A percentile compares a stretch with the other conserved stretches of the same genome.
These are phyloP conservation scores for Candida montana DNA, from an alignment of 805 yeast genomes.

Conservation along the genomic window DNA sequence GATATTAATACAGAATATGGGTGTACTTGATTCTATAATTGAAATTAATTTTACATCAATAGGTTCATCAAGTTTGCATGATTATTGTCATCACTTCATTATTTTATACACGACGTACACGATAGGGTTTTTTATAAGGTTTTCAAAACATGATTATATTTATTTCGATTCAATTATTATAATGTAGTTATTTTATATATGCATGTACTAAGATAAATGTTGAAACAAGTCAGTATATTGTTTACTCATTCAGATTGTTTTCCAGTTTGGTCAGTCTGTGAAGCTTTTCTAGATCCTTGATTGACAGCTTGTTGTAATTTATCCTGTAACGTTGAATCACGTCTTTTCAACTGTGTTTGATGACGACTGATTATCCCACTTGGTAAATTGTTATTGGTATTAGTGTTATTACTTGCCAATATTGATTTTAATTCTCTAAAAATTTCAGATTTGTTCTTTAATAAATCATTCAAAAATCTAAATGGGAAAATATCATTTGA, in stretches of 20 bases:
- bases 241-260: not conserved
- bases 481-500: slow-evolving; percentile 54
- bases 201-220: too few species aligned
- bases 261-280: slow-evolving; percentile 1
- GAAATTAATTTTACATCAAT: too few species aligned
- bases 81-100: too few species aligned
- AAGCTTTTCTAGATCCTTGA: slow-evolving; percentile 12
- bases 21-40: too few species aligned
- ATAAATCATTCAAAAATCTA: slow-evolving; percentile 55
- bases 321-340: slow-evolving; percentile 20
- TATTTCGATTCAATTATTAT: too few species aligned
- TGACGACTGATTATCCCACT: slow-evolving; percentile 8
- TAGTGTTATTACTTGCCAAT: slow-evolving; percentile 11
- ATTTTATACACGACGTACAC: too few species aligned
- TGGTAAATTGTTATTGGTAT: slow-evolving; percentile 9
- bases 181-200: too few species aligned
- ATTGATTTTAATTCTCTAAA: slow-evolving; percentile 53
- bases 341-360: slow-evolving; percentile 11
- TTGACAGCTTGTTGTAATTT: slow-evolving; percentile 24
- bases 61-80: too few species aligned
- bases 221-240: too few species aligned
- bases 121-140: too few species aligned
- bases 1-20: too few species aligned
- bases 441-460: slow-evolving; percentile 53
- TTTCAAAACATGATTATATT: too few species aligned